Evolutionary conservation across 176 grass and related monocot genomes (phyloP).

Genomic region (Musa schizocarpa): DNA sequence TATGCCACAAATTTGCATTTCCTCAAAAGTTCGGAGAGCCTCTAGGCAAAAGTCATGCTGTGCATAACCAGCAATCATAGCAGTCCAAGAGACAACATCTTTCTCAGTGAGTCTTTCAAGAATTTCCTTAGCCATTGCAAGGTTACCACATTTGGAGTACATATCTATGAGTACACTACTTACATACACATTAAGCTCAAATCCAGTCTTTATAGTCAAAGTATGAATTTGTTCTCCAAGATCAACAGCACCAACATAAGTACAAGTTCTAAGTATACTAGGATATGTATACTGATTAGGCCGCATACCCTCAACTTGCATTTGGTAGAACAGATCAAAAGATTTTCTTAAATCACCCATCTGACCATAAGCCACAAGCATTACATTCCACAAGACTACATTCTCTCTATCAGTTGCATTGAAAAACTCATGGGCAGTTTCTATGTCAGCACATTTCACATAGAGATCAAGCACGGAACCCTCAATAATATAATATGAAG

Average conservation of each 20-base stretch:
- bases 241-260: slow-evolving; percentile 27
- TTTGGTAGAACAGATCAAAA: slow-evolving; percentile 50
- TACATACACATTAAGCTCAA: slow-evolving; percentile 57
- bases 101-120: slow-evolving; percentile 44
- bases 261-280: slow-evolving; percentile 60
- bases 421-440: slow-evolving; percentile 39
- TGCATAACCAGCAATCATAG: slow-evolving; percentile 65
- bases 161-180: slow-evolving; percentile 66
- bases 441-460: slow-evolving; percentile 45
- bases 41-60: slow-evolving; percentile 50
- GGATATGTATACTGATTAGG: slow-evolving; percentile 77
- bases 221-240: slow-evolving; percentile 66
- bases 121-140: slow-evolving; percentile 39
- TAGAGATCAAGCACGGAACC: slow-evolving; percentile 63
- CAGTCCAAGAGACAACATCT: slow-evolving; percentile 73
- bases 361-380: slow-evolving; percentile 60
- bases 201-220: slow-evolving; percentile 24
- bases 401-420: slow-evolving; percentile 40
- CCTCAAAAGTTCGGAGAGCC: slow-evolving; percentile 48
- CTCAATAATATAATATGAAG: slow-evolving; percentile 52
- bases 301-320: slow-evolving; percentile 32
- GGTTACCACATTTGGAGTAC: slow-evolving; percentile 46
- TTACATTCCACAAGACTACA: slow-evolving; percentile 65
- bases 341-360: slow-evolving; percentile 41
- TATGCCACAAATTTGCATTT: slow-evolving; percentile 52